phyloP scores from a whole-genome alignment of 331 rosid species.

The Telfairia occidentalis region DNA sequence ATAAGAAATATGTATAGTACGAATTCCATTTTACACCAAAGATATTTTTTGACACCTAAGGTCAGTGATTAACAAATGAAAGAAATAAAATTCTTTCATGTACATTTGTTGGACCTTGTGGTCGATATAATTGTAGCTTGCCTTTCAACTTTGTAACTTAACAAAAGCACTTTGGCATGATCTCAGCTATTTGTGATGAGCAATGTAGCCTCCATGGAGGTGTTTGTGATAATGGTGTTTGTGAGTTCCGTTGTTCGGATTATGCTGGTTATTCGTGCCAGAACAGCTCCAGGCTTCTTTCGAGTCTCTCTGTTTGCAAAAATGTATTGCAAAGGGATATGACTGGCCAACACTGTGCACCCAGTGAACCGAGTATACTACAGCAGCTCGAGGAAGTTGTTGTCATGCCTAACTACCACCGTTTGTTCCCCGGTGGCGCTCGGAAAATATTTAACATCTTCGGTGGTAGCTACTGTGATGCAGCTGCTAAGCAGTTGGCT shows the following conservation, averaged over 20 bases:
- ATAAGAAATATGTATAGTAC: background rate
- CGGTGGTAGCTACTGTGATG: constrained; percentile 76
- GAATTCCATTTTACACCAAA: background rate
- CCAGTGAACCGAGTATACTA: constrained; percentile 79
- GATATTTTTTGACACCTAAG: background rate
- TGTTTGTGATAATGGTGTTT: constrained; percentile 91
- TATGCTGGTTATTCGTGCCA: constrained; percentile 96
- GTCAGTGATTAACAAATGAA: background rate
- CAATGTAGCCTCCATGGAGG: constrained; percentile 99
- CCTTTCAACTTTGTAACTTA: background rate
- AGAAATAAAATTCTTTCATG: background rate
- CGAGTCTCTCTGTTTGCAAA: constrained; percentile 74
- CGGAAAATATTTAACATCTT: constrained; percentile 77
- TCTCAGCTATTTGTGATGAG: constrained; percentile 87
- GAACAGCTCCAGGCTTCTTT: constrained; percentile 71
- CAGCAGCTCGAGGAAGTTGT: constrained; percentile 98
- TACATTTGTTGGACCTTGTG: background rate
- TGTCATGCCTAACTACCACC: constrained; percentile 89
- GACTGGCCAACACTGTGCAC: constrained; percentile 91
- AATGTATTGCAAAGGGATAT: constrained; percentile 61
- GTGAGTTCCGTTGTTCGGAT: constrained; percentile 97
- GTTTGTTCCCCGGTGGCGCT: constrained; percentile 91
- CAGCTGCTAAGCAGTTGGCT: constrained; percentile 85
- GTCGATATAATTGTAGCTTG: background rate
- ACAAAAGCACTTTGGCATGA: constrained; percentile 5